Evolutionary conservation across 2,329 filamentous ascomycete genomes (phyloP).

Genomic region (Hymenoscyphus albidus): DNA sequence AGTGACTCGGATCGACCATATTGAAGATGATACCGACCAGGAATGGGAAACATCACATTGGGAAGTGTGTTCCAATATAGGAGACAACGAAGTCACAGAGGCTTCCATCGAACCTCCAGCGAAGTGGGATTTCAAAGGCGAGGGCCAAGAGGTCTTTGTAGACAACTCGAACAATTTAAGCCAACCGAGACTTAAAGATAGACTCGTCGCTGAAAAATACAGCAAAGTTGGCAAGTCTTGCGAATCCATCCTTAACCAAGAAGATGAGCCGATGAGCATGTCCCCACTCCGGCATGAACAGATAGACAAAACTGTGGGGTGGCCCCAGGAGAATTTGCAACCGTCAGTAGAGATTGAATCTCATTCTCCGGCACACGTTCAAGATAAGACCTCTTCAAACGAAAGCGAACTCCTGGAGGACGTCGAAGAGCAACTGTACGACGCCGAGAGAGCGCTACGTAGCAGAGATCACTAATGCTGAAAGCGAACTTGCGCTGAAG

Average conservation of each 20-base stretch:
- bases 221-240: neutral
- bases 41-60: neutral
- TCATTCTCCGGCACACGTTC: neutral
- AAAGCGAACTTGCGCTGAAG: neutral
- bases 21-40: neutral
- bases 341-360: neutral
- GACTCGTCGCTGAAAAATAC: neutral
- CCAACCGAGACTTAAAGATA: neutral
- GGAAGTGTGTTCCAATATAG: neutral
- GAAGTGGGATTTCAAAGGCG: neutral
- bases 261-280: neutral
- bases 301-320: neutral
- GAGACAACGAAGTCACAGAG: neutral
- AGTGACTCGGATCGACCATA: neutral
- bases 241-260: neutral
- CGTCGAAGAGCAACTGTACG: neutral
- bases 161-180: neutral
- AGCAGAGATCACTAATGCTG: neutral
- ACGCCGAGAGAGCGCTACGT: neutral
- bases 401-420: neutral
- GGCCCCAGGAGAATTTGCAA: neutral
- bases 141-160: neutral
- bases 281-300: neutral
- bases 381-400: neutral
- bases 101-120: neutral